Evolutionary conservation across 2,329 filamentous ascomycete species (phyloP), one percentile per base, ranked within the genome.

Genomic region (Didymella glomerata): DNA sequence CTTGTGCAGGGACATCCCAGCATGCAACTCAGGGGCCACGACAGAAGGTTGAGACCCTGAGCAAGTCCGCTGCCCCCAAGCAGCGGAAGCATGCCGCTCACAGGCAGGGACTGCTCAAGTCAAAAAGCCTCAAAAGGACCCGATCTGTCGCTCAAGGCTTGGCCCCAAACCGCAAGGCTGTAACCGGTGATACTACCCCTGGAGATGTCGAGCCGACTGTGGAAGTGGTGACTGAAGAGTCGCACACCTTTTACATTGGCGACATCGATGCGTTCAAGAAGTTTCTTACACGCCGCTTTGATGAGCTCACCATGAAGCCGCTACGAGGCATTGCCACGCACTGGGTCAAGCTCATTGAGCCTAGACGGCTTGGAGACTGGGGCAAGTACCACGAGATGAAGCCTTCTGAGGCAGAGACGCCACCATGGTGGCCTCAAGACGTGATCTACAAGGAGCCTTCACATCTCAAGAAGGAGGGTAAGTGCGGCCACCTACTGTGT

Each of bases 251-350:
- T 46, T 66, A 69, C 50, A 67, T 76, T 44, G 71, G 68, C 13
- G 67, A 76, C 36, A 36, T 69, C 9, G 54, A 66, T 0, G 62
- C 52, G 0, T 42, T 75, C 28, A 63, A 62, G 38, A 28, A 46
- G n/a, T 75, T 75, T 41, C 67, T 68, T 20, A 57, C 53, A 1
- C 55, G 54, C 14, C 68, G 72, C 2, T 66, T 75, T 25, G 65
- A 67, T 20, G 72, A 75, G 48, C 65, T 75, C 11, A 75, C 72
- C 13, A 70, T 73, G 65, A 76, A 72, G 52, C 71, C 73, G 0
- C 45, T 75, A 22, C 68, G 71, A 6, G 63, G 66, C 16, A 71
- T 76, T 32, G 68, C 70, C n/a, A 73, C 71, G 2, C 63, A 65
- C 8, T 76, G 74, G 74, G 64, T 76, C 32, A 73, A 70, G 54